phyloP scores from a whole-genome alignment of 1,284 basidiomycete genomes.

The Sanghuangporus sanghuang region DNA sequence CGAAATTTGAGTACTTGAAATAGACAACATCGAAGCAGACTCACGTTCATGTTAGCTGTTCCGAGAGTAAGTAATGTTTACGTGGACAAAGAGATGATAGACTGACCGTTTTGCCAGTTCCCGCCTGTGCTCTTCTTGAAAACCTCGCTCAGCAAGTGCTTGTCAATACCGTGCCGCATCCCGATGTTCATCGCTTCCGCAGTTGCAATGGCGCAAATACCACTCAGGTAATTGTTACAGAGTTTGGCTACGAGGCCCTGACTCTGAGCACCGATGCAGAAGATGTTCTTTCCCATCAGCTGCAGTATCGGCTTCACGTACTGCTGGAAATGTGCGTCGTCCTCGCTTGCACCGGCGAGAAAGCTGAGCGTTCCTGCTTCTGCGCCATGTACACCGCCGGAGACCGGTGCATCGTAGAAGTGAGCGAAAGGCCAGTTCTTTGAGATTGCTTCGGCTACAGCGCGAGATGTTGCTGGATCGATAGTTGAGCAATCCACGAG shows the following conservation, averaged over 20 bases:
- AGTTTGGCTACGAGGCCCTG: conserved; percentile 21
- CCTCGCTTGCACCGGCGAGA: conserved; percentile 16
- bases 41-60: conserved; percentile 15
- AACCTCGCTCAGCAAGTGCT: conserved; percentile 18
- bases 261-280: conserved; percentile 18
- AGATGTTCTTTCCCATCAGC: conserved; percentile 18
- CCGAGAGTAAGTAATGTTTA: neutral
- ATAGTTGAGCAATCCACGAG: conserved; percentile 21
- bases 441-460: conserved; percentile 18
- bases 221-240: conserved; percentile 21
- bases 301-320: conserved; percentile 14
- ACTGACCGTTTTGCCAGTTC: conserved; percentile 20
- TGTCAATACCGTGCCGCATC: conserved; percentile 20
- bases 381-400: conserved; percentile 20
- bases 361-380: conserved; percentile 20
- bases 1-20: neutral
- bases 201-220: conserved; percentile 20
- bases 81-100: neutral
- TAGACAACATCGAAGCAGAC: neutral
- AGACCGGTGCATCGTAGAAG: conserved; percentile 21
- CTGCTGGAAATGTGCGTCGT: conserved; percentile 11
- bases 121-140: conserved; percentile 20
- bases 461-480: conserved; percentile 19
- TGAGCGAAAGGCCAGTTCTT: conserved; percentile 7
- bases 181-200: conserved; percentile 22